Evolutionary conservation across 2,329 filamentous ascomycete species (phyloP).

Genomic region (Sporothrix brunneoviolacea): DNA sequence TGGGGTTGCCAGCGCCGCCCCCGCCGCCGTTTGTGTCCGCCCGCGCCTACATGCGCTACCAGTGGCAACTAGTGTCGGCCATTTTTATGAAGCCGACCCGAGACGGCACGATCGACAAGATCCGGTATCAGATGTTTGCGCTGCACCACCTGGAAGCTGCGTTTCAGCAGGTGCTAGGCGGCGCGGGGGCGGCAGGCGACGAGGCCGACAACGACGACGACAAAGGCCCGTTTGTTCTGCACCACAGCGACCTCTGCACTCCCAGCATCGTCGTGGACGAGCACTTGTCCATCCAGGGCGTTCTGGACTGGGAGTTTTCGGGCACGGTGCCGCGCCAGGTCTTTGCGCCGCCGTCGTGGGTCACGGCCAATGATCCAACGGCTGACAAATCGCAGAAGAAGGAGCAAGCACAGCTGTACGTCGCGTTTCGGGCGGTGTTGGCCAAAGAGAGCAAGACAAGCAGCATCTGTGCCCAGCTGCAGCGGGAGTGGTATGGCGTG

Average conservation of each 20-base stretch:
- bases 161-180: background rate
- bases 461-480: too few relatives aligned
- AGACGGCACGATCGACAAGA: background rate
- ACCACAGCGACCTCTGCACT: constrained; percentile 19
- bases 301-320: constrained; percentile 26
- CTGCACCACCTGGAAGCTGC: constrained; percentile 15
- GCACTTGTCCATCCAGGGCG: constrained; percentile 18
- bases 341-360: constrained; percentile 16
- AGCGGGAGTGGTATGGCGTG: too few relatives aligned
- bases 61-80: constrained; percentile 9
- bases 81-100: background rate
- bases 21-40: background rate
- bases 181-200: too few relatives aligned
- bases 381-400: background rate
- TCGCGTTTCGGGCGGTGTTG: too few relatives aligned
- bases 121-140: constrained; percentile 17
- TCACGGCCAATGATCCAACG: constrained; percentile 16
- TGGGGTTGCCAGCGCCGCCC: background rate
- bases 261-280: constrained; percentile 24
- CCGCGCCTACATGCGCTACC: background rate
- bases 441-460: too few relatives aligned
- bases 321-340: constrained; percentile 13
- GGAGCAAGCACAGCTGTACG: too few relatives aligned
- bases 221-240: constrained; percentile 20
- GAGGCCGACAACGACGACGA: background rate